These are phyloP conservation scores for Herpetomonas samuelpessoai DNA, from an alignment of 208 protist species.

Conservation along the genomic window DNA sequence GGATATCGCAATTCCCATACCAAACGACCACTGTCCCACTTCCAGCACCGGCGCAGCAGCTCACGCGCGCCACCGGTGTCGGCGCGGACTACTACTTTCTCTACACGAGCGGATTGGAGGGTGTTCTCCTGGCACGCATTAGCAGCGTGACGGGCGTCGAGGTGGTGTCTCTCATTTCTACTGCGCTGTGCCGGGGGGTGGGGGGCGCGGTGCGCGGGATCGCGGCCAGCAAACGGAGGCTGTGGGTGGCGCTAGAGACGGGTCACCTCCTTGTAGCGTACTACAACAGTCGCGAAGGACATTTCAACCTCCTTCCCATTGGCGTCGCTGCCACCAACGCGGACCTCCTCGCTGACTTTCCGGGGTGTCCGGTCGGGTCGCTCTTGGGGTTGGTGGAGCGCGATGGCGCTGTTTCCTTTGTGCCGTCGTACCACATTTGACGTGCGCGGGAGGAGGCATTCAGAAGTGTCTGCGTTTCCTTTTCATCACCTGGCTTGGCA, in stretches of 20 bases:
- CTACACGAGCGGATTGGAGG: slow-evolving; percentile 41
- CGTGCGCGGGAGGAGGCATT: not conserved
- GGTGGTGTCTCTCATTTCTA: slow-evolving; percentile 64
- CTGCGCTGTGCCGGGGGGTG: slow-evolving; percentile 55
- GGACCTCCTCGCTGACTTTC: slow-evolving; percentile 38
- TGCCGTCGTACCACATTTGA: slow-evolving; percentile 75
- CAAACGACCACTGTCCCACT: slow-evolving; percentile 27
- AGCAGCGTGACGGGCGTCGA: slow-evolving; percentile 61
- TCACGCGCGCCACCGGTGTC: slow-evolving; percentile 43
- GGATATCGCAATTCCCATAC: slow-evolving; percentile 11
- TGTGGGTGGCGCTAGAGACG: slow-evolving; percentile 70
- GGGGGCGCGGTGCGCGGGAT: slow-evolving; percentile 57
- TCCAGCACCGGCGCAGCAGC: slow-evolving; percentile 48
- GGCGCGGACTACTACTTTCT: slow-evolving; percentile 68
- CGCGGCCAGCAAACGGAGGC: slow-evolving; percentile 50
- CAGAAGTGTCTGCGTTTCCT: too few relatives aligned
- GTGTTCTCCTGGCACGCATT: slow-evolving; percentile 59
- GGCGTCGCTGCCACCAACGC: slow-evolving; percentile 57
- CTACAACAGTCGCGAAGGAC: slow-evolving; percentile 36
- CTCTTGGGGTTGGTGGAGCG: slow-evolving; percentile 62
- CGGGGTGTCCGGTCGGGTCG: slow-evolving; percentile 54
- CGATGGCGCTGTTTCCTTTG: slow-evolving; percentile 45
- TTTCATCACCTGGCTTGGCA: too few relatives aligned
- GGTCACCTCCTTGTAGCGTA: slow-evolving; percentile 74
- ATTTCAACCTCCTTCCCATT: slow-evolving; percentile 54